Conservation (phyloP, 192 early-diverging fungal genomes). For the Coemansia brasiliensis region DNA sequence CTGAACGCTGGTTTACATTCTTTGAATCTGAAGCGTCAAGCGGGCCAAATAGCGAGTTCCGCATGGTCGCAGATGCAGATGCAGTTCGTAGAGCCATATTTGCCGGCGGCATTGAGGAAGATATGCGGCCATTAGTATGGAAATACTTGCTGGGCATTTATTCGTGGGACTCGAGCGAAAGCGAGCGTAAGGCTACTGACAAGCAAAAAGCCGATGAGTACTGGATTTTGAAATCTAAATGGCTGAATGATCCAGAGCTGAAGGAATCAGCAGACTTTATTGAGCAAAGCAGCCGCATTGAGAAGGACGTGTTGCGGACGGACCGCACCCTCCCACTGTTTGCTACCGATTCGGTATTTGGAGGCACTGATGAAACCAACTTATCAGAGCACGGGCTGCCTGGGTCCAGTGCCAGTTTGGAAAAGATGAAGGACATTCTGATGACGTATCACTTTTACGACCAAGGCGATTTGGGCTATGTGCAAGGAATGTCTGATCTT, state of each 20-base stretch:
- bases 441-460: conserved; percentile 91
- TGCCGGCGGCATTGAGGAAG: conserved; percentile 76
- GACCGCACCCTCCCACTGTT: conserved; percentile 86
- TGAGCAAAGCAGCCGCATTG: conserved; percentile 77
- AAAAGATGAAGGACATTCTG: conserved; percentile 86
- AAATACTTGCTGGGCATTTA: conserved; percentile 84
- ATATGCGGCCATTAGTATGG: conserved; percentile 83
- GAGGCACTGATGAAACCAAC: conserved; percentile 46
- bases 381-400: conserved; percentile 39
- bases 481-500: conserved; percentile 98
- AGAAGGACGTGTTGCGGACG: conserved; percentile 97
- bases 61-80: conserved; percentile 53
- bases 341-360: conserved; percentile 63
- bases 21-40: conserved; percentile 56
- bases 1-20: conserved; percentile 69
- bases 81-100: conserved; percentile 64
- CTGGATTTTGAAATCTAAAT: conserved; percentile 62
- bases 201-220: conserved; percentile 62
- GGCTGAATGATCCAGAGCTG: conserved; percentile 63
- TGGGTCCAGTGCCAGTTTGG: conserved; percentile 74
- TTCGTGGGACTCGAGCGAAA: conserved; percentile 77
- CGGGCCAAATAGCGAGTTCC: conserved; percentile 27
- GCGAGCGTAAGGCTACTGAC: conserved; percentile 66
- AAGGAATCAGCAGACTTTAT: conserved; percentile 60
- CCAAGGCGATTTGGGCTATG: conserved; percentile 68